phyloP scores from a whole-genome alignment of 768 basidiomycete genomes.

The Pleurotus ostreatus region DNA sequence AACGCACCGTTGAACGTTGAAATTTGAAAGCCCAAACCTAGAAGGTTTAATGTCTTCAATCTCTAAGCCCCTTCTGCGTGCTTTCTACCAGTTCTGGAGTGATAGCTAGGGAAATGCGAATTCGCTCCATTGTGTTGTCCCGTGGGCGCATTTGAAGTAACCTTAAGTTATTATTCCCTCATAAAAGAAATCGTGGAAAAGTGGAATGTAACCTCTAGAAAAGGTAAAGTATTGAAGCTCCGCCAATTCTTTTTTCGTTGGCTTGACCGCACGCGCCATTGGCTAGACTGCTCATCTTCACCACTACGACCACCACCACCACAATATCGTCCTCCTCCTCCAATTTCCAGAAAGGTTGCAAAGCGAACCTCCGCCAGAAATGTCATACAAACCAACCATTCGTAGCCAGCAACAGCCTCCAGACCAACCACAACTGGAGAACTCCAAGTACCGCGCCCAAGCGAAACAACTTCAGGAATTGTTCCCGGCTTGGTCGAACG shows the following conservation, averaged over 20 bases:
- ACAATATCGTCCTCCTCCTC: neutral
- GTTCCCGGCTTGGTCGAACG: conserved; percentile 66
- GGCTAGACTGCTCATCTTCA: neutral
- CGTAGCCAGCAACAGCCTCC: conserved; percentile 34
- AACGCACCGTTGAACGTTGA: too few species aligned
- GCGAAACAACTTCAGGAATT: conserved; percentile 64
- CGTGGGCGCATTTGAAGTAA: too few species aligned
- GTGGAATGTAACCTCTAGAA: too few species aligned
- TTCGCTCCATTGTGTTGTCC: too few species aligned
- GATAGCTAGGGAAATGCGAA: too few species aligned
- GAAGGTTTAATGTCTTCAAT: too few species aligned
- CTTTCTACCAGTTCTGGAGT: too few species aligned
- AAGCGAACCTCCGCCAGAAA: conserved; percentile 12
- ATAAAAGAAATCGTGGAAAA: too few species aligned
- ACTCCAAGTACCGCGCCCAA: conserved; percentile 47
- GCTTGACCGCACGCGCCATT: neutral
- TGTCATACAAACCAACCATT: conserved; percentile 51
- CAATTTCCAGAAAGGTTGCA: neutral
- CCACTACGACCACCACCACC: neutral
- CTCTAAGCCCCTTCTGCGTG: too few species aligned
- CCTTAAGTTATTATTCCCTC: too few species aligned
- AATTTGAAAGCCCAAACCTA: too few species aligned
- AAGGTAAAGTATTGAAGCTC: too few species aligned
- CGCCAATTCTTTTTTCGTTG: neutral
- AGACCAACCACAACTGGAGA: conserved; percentile 24